Evolutionary conservation across 164 flowering plant genomes (phyloP).

Genomic region (Brasenia schreberi): DNA sequence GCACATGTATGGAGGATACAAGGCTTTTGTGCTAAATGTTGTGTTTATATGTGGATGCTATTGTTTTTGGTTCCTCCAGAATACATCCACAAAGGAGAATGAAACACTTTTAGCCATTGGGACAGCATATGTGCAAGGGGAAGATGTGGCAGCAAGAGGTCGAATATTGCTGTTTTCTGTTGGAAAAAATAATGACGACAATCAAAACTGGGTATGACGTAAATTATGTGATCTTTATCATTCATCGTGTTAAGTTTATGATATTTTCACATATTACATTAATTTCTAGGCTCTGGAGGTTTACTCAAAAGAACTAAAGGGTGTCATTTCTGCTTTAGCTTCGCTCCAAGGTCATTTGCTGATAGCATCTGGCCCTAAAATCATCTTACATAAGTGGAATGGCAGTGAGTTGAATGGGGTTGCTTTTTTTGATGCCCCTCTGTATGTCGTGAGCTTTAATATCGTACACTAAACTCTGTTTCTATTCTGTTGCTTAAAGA

Average conservation of each 20-base stretch:
- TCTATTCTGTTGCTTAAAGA: background rate
- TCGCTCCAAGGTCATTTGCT: conserved; percentile 92
- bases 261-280: background rate
- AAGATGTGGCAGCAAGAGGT: conserved; percentile 97
- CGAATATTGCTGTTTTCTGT: conserved; percentile 75
- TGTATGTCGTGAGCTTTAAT: conserved; percentile 92
- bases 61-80: conserved; percentile 26
- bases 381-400: conserved; percentile 89
- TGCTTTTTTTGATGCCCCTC: conserved; percentile 89
- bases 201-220: conserved; percentile 48
- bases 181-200: conserved; percentile 46
- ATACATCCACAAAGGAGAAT: conserved; percentile 66
- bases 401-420: conserved; percentile 85
- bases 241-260: no score
- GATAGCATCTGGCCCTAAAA: conserved; percentile 94
- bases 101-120: conserved; percentile 94
- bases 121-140: conserved; percentile 98
- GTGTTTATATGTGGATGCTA: no score
- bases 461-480: conserved; percentile 25
- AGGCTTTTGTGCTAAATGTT: no score
- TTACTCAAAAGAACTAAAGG: conserved; percentile 90
- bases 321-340: conserved; percentile 94
- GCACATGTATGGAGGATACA: no score
- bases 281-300: conserved; percentile 67
- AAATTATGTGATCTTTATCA: no score